phyloP scores from a whole-genome alignment of 129 eudicot genomes.

The Chrysanthemum lavandulifolium region DNA sequence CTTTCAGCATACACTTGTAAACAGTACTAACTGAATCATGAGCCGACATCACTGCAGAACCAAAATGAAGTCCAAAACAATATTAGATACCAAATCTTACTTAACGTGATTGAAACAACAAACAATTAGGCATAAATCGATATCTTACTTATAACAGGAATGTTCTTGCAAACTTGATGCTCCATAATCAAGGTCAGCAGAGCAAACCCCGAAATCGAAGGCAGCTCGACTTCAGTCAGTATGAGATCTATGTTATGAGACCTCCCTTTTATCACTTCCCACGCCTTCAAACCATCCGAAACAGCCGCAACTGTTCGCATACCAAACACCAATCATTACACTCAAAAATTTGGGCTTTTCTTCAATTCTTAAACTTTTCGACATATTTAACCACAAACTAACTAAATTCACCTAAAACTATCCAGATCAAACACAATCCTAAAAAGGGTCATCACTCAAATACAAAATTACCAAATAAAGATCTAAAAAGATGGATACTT shows the following conservation, averaged over 20 bases:
- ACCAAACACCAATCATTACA: slow-evolving; percentile 7
- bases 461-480: background rate
- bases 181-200: slow-evolving; percentile 75
- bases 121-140: background rate
- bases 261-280: slow-evolving; percentile 72
- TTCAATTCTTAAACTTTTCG: background rate
- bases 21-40: slow-evolving; percentile 83
- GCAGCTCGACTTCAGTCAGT: slow-evolving; percentile 82
- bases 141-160: slow-evolving; percentile 88
- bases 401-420: background rate
- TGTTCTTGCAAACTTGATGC: slow-evolving; percentile 78
- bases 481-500: background rate
- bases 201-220: slow-evolving; percentile 85
- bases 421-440: background rate
- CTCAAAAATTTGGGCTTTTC: too few relatives aligned
- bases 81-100: background rate
- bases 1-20: slow-evolving; percentile 89
- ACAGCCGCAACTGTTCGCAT: slow-evolving; percentile 71
- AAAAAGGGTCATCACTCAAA: background rate
- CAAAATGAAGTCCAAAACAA: slow-evolving; percentile 12
- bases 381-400: slow-evolving; percentile 9
- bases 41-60: slow-evolving; percentile 82
- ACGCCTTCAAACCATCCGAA: slow-evolving; percentile 87
- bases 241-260: slow-evolving; percentile 69
- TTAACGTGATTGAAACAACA: background rate